These are phyloP conservation scores for Papiliotrema fonsecae DNA, from an alignment of 1,284 basidiomycete genomes.

Conservation along the genomic window DNA sequence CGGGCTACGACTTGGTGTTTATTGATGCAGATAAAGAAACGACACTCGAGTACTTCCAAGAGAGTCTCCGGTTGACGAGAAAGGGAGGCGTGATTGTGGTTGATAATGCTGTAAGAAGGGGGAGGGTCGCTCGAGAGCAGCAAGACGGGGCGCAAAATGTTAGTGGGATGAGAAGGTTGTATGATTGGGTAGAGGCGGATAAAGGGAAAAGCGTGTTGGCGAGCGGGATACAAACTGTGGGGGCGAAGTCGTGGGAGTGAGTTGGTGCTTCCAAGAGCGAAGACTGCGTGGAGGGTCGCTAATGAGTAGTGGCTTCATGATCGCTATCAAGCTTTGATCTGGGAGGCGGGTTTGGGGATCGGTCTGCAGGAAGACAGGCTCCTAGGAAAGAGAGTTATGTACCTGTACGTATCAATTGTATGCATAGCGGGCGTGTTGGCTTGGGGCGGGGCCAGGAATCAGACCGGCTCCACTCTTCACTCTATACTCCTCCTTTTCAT, in stretches of 20 bases:
- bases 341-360: no score
- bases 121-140: slow-evolving; percentile 23
- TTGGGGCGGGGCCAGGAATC: neutral
- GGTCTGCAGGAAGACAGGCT: no score
- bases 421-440: neutral
- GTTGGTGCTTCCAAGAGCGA: slow-evolving; percentile 2
- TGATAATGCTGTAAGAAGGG: slow-evolving; percentile 36
- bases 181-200: slow-evolving; percentile 42
- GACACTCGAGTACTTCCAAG: slow-evolving; percentile 32
- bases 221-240: slow-evolving; percentile 39
- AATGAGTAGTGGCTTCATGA: slow-evolving; percentile 25
- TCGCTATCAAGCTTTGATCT: slow-evolving; percentile 24
- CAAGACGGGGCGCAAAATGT: slow-evolving; percentile 22
- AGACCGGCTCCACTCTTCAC: neutral
- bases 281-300: slow-evolving; percentile 2
- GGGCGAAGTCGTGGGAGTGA: slow-evolving; percentile 44
- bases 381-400: neutral
- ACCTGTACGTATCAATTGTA: neutral
- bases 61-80: slow-evolving; percentile 28
- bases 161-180: slow-evolving; percentile 32
- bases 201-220: slow-evolving; percentile 36
- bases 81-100: slow-evolving; percentile 37
- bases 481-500: slow-evolving; percentile 7
- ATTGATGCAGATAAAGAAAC: slow-evolving; percentile 42
- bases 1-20: slow-evolving; percentile 40